These are phyloP conservation scores for Achaetomiella virescens DNA, from an alignment of 495 filamentous ascomycete genomes.

Conservation along the genomic window DNA sequence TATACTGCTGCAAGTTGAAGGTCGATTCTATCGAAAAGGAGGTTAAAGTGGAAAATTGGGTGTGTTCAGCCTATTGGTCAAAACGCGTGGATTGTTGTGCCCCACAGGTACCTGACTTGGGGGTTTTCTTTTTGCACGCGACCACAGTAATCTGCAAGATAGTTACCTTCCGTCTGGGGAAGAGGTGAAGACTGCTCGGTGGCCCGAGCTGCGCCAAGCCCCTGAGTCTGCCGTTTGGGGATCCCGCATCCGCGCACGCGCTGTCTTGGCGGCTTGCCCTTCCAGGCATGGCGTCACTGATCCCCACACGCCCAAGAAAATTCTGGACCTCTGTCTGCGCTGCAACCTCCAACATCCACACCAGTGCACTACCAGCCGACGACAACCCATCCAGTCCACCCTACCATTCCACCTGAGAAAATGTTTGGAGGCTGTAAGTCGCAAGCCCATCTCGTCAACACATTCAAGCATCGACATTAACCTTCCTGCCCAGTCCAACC, in stretches of 20 bases:
- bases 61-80: no score
- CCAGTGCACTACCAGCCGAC: not conserved
- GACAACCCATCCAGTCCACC: not conserved
- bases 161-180: no score
- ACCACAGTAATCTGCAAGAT: no score
- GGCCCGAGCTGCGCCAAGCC: not conserved
- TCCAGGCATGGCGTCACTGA: constrained; percentile 19
- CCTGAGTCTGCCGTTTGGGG: not conserved
- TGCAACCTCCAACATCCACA: not conserved
- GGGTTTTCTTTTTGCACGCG: no score
- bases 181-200: not conserved
- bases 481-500: constrained; percentile 34
- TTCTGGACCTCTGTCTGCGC: not conserved
- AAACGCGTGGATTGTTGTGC: no score
- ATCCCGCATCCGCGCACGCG: not conserved
- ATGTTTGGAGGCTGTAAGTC: constrained; percentile 45
- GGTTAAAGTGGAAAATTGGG: no score
- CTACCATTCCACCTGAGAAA: constrained; percentile 12
- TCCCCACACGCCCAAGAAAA: constrained; percentile 10
- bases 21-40: no score
- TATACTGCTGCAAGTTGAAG: no score
- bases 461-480: not conserved
- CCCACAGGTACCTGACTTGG: no score
- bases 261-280: not conserved
- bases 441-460: no score